phyloP scores from a whole-genome alignment of 2,329 filamentous ascomycete genomes.

The Aspergillus neotritici region DNA sequence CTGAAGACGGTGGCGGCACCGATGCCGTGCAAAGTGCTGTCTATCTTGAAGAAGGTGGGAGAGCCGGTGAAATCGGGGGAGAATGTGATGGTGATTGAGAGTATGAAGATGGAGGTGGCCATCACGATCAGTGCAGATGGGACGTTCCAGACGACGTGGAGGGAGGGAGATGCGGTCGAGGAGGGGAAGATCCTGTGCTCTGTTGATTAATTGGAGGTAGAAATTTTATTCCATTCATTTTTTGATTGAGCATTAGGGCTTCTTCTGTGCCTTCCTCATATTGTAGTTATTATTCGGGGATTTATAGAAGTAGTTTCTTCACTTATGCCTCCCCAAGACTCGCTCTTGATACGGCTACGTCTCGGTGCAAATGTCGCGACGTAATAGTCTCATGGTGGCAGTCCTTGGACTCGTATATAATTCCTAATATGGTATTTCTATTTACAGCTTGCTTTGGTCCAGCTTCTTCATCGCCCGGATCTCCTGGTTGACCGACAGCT shows the following conservation, averaged over 20 bases:
- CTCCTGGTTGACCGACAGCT: slow-evolving; percentile 50
- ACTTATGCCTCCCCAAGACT: too few relatives aligned
- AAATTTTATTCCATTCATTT: too few relatives aligned
- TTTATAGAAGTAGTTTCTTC: too few relatives aligned
- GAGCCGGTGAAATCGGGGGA: slow-evolving; percentile 29
- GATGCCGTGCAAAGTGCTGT: slow-evolving; percentile 36
- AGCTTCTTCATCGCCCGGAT: slow-evolving; percentile 16
- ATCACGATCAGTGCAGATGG: slow-evolving; percentile 24
- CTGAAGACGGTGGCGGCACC: slow-evolving; percentile 21
- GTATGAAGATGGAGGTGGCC: slow-evolving; percentile 42
- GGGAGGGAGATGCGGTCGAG: slow-evolving; percentile 29
- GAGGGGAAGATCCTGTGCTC: slow-evolving; percentile 28
- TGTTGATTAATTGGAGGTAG: too few relatives aligned
- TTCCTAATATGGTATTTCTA: background rate
- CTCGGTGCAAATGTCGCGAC: too few relatives aligned
- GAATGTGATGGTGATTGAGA: slow-evolving; percentile 34
- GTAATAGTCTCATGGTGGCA: too few relatives aligned
- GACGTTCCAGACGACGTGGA: slow-evolving; percentile 23
- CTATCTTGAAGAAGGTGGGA: slow-evolving; percentile 26
- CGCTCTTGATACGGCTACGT: too few relatives aligned
- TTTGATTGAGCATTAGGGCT: too few relatives aligned
- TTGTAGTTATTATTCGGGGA: too few relatives aligned
- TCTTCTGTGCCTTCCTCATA: too few relatives aligned
- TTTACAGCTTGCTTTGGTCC: slow-evolving; percentile 17
- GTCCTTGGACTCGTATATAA: background rate